These are phyloP conservation scores for Globisporangium cylindrosporum DNA, from an alignment of 352 stramenopile genomes.

Conservation along the genomic window DNA sequence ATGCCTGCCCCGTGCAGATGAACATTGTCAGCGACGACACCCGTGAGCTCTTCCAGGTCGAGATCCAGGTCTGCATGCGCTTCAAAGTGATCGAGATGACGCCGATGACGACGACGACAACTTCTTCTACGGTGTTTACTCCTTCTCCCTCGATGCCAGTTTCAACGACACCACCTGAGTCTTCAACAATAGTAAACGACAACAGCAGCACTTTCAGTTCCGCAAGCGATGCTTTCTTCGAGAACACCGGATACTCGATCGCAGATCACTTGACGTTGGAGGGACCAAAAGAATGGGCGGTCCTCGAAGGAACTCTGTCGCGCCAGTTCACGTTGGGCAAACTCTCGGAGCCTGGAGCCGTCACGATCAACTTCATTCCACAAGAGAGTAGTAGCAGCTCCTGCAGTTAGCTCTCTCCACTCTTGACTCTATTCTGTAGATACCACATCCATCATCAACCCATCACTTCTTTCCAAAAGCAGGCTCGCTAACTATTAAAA, in stretches of 20 bases:
- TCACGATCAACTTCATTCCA: conserved; percentile 41
- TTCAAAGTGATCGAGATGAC: conserved; percentile 70
- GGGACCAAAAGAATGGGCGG: conserved; percentile 42
- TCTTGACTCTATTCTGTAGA: neutral
- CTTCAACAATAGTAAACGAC: neutral
- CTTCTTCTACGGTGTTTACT: neutral
- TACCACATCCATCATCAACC: neutral
- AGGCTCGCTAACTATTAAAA: conserved; percentile 11
- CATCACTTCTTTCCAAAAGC: neutral
- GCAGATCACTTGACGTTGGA: conserved; percentile 9
- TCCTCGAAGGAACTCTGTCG: conserved; percentile 53
- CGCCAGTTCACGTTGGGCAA: conserved; percentile 58
- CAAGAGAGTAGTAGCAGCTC: conserved; percentile 5
- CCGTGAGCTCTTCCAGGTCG: conserved; percentile 36
- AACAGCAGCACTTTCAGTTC: neutral
- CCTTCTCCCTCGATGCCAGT: conserved; percentile 7
- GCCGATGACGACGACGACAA: conserved; percentile 15
- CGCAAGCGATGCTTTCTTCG: neutral
- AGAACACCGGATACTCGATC: neutral
- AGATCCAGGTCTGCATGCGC: conserved; percentile 67
- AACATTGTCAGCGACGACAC: conserved; percentile 28
- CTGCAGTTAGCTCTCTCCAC: conserved; percentile 2
- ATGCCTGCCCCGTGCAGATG: conserved; percentile 57
- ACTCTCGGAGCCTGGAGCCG: conserved; percentile 40
- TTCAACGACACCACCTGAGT: neutral